Evolutionary conservation across 306 rosid species (phyloP).

Genomic region (Prinsepia uniflora): DNA sequence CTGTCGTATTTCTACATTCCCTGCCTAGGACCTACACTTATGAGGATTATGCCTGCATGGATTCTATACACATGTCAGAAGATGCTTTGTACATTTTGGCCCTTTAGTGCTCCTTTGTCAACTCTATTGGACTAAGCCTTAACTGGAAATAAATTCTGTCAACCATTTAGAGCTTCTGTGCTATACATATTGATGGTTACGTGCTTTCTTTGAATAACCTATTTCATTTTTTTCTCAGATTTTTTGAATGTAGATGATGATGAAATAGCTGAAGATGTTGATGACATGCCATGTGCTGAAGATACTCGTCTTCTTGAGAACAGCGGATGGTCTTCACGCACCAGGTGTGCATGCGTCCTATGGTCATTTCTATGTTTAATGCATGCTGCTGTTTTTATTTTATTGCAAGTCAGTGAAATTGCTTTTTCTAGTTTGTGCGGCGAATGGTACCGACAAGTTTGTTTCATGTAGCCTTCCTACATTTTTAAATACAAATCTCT

Average conservation of each 20-base stretch:
- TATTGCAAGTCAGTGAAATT: slow-evolving; percentile 3
- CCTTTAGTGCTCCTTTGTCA: not conserved
- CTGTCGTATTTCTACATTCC: not conserved
- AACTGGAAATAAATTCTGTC: not conserved
- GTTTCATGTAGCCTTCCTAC: slow-evolving; percentile 1
- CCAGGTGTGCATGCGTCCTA: slow-evolving; percentile 53
- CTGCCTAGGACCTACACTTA: not conserved
- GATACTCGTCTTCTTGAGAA: slow-evolving; percentile 67
- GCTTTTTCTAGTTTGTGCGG: not conserved
- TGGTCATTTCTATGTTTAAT: slow-evolving; percentile 14
- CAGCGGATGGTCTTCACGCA: slow-evolving; percentile 98
- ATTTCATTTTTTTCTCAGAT: slow-evolving; percentile 33
- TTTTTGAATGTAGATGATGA: slow-evolving; percentile 90
- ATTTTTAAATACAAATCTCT: not conserved
- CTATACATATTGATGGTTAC: not conserved
- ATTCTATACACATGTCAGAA: not conserved
- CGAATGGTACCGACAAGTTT: slow-evolving; percentile 2
- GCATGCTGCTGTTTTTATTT: slow-evolving; percentile 2
- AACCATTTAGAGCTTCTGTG: not conserved
- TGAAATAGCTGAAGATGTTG: slow-evolving; percentile 63
- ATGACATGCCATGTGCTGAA: slow-evolving; percentile 52
- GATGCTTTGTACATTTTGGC: not conserved
- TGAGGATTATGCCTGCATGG: not conserved
- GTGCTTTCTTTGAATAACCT: slow-evolving; percentile 5
- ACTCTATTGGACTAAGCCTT: not conserved